Evolutionary conservation across 2,329 filamentous ascomycete species (phyloP).

Genomic region (Botrytis tulipae): DNA sequence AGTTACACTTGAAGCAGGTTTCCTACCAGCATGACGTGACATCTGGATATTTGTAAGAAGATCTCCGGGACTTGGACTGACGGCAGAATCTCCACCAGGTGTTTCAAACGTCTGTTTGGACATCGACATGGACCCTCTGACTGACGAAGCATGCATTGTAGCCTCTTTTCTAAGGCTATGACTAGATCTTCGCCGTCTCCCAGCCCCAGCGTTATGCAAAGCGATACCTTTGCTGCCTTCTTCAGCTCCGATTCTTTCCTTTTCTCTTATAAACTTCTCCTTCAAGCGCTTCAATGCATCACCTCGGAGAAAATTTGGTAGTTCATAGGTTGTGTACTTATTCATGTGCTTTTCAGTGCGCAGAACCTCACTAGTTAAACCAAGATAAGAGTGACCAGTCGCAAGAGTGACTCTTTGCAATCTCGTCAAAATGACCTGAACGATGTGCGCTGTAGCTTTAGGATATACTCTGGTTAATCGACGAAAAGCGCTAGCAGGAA

Average conservation of each 20-base stretch:
- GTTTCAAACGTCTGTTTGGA: conserved; percentile 37
- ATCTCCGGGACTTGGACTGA: conserved; percentile 69
- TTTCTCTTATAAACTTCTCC: conserved; percentile 85
- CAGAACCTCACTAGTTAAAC: conserved; percentile 85
- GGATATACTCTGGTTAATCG: conserved; percentile 91
- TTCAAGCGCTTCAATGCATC: conserved; percentile 80
- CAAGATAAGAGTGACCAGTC: conserved; percentile 92
- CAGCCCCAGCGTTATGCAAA: conserved; percentile 73
- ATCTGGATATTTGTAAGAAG: conserved; percentile 75
- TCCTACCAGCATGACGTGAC: conserved; percentile 57
- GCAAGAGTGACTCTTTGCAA: conserved; percentile 92
- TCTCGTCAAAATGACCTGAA: conserved; percentile 93
- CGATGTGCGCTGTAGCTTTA: conserved; percentile 93
- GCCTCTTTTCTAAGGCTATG: conserved; percentile 77
- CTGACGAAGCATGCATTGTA: conserved; percentile 58
- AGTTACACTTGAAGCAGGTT: conserved; percentile 27
- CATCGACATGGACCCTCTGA: conserved; percentile 26
- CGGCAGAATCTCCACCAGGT: conserved; percentile 33
- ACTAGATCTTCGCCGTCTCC: conserved; percentile 68
- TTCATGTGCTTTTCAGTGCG: conserved; percentile 93
- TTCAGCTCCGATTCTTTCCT: conserved; percentile 76
- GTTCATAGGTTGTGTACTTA: conserved; percentile 83
- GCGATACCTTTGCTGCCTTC: conserved; percentile 92
- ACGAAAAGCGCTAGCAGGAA: conserved; percentile 92
- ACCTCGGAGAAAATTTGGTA: conserved; percentile 87